Evolutionary conservation across 805 yeast species (phyloP), one percentile per base, ranked within the genome.

Genomic region (Candida verbasci): DNA sequence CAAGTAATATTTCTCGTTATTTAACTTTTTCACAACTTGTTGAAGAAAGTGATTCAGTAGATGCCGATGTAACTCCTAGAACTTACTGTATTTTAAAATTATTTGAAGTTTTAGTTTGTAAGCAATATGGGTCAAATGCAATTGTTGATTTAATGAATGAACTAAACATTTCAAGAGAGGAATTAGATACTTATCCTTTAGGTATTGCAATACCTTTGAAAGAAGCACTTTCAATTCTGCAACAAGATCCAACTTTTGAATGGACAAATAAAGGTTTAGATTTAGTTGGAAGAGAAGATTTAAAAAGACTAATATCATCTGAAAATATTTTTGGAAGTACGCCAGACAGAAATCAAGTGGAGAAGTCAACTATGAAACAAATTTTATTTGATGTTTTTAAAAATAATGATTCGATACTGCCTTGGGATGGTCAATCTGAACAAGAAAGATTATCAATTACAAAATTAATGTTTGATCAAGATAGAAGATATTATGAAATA

Each of bases 401-500:
- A 20, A 65, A 60, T 21, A 48, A 46, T 20, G 81, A 77, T 15
- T 60, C 65, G 3, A 54, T 75, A 1, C 52, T 72, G 25, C 79
- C 87, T 0, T 79, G 85, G 83, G 86, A 80, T 55, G 82, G 76
- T 7, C 83, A 78, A 34, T 67, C 78, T 1, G 91, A 84, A 47
- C 78, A 80, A 3, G 89, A 82, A 39, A 62, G 82, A 31, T 71
- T 80, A 30, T 73, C 73, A 22, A 71, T 84, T n/a, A 79, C 91
- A 1, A 77, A 75, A 43, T 58, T 83, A 9, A 78, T 89, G 0
- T 91, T 87, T 52, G 77, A 80, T 11, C 72, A 75, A 29, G 97
- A 91, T 55, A 62, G 94, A 31, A 64, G 97, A 31, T 84, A 82
- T 51, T 78, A 75, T 47, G 95, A 89, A 48, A 81, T 84, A 9